Evolutionary conservation across 2,329 filamentous ascomycete species (phyloP), one percentile per base, ranked within the genome.

Genomic region (Aureobasidium sp.): DNA sequence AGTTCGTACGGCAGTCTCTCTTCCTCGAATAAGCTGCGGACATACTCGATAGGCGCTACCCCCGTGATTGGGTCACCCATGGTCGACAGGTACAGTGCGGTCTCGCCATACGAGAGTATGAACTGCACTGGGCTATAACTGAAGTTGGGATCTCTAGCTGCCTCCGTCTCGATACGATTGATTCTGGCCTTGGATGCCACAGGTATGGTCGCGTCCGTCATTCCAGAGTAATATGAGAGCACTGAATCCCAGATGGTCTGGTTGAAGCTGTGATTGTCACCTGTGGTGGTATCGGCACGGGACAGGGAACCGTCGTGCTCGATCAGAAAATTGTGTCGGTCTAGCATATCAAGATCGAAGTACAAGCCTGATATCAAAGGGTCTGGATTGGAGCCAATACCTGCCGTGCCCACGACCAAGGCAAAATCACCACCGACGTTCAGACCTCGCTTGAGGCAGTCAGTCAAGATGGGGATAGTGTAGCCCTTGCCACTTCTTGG

Each of bases 221-320:
- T 58, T 25, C 60, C 60, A 3, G 57, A 52, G 57, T 60, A 68
- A 53, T 58, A 59, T 2, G 53, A 55, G n/a, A 66, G 55, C 6
- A 64, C 61, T 5, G 57, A 54, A 45, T 67, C 58, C 56, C 60
- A 70, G 37, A 65, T 66, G 8, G 56, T 57, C 45, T 63, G 53
- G 58, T 69, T 62, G 59, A 70, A 71, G 29, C 49, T 58, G 56
- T 65, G 59, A 53, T 70, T 63, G 58, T 70, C 60, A 19, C 68
- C 66, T 27, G 66, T 61, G 52, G 59, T 65, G 39, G 60, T 61
- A 52, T 71, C 68, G 8, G 61, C 57, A 27, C 68, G 61, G 16
- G 61, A 64, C 30, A 70, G 55, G 22, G 62, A 65, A 6, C 61
- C 66, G 52, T 70, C 67, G 58, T 71, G 67, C 58, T 71, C 68